A percentile compares a stretch with the other conserved stretches of the same genome.
phyloP scores from a whole-genome alignment of 2,329 filamentous ascomycete species.

The Aspergillus flavus region DNA sequence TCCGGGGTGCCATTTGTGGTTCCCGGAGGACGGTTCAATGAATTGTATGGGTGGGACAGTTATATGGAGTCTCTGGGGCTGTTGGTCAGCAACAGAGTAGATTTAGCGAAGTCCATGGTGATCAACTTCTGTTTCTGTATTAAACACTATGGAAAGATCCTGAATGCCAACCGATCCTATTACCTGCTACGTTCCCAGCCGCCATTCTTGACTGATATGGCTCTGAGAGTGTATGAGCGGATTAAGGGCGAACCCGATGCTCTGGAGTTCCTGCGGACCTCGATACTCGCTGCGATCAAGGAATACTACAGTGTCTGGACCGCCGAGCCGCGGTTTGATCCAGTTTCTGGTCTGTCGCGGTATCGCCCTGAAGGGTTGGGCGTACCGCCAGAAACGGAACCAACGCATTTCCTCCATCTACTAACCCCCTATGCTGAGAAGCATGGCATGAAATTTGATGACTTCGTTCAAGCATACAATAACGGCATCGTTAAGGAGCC shows the following conservation, averaged over 20 bases:
- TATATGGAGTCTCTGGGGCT: conserved; percentile 97
- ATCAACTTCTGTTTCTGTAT: conserved; percentile 98
- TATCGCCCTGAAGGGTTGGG: conserved; percentile 83
- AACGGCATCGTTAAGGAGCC: conserved; percentile 74
- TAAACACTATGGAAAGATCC: conserved; percentile 95
- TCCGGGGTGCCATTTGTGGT: conserved; percentile 93
- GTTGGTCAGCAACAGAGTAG: conserved; percentile 78
- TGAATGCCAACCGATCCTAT: conserved; percentile 95
- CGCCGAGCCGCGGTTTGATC: conserved; percentile 74
- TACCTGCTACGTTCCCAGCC: conserved; percentile 94
- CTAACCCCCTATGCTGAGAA: conserved; percentile 82
- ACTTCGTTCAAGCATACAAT: conserved; percentile 92
- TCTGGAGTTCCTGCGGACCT: conserved; percentile 75
- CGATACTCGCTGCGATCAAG: conserved; percentile 91
- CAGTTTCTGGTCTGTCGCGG: conserved; percentile 75
- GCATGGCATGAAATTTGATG: conserved; percentile 75
- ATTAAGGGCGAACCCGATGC: conserved; percentile 85
- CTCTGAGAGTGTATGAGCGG: conserved; percentile 86
- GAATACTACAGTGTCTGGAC: conserved; percentile 93
- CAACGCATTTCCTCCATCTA: conserved; percentile 82
- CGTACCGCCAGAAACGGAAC: conserved; percentile 89
- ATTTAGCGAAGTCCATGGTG: conserved; percentile 93
- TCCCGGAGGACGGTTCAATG: conserved; percentile 95
- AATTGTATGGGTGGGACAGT: conserved; percentile 97
- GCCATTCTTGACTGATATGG: conserved; percentile 97